phyloP scores from a whole-genome alignment of 164 flowering plant genomes.

The Piper betle region DNA sequence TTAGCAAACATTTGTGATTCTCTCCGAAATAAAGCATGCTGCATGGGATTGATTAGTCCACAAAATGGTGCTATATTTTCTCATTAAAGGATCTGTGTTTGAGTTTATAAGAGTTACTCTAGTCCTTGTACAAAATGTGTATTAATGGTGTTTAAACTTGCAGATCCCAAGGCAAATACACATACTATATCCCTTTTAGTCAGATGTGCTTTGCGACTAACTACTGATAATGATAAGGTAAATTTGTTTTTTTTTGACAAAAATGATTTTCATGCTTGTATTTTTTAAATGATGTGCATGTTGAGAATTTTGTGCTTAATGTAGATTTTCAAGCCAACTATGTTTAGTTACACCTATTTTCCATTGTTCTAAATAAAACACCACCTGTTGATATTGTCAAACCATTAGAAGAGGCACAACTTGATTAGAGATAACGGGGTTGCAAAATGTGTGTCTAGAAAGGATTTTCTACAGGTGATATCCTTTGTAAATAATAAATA shows the following conservation, averaged over 20 bases:
- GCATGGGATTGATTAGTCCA: slow-evolving; percentile 8
- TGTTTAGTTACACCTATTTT: too few species aligned
- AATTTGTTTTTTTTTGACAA: not conserved
- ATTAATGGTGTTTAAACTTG: slow-evolving; percentile 2
- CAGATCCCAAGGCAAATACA: slow-evolving; percentile 19
- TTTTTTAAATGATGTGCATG: not conserved
- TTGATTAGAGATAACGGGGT: too few species aligned
- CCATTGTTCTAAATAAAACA: too few species aligned
- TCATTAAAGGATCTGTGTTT: not conserved
- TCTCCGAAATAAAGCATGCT: slow-evolving; percentile 33
- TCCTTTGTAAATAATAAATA: too few species aligned
- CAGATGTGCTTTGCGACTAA: slow-evolving; percentile 57
- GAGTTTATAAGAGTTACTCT: not conserved
- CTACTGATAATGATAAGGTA: slow-evolving; percentile 93
- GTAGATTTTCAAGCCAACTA: too few species aligned
- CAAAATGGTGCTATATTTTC: slow-evolving; percentile 18
- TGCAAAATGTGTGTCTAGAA: too few species aligned
- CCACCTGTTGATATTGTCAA: too few species aligned
- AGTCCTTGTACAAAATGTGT: not conserved
- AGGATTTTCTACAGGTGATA: too few species aligned
- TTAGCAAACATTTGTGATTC: slow-evolving; percentile 86
- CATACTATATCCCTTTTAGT: slow-evolving; percentile 21
- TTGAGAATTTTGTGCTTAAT: not conserved
- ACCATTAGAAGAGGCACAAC: too few species aligned
- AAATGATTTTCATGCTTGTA: not conserved